Conservation (phyloP, 371 early-diverging fungal species). For the Sporodiniella umbellata region DNA sequence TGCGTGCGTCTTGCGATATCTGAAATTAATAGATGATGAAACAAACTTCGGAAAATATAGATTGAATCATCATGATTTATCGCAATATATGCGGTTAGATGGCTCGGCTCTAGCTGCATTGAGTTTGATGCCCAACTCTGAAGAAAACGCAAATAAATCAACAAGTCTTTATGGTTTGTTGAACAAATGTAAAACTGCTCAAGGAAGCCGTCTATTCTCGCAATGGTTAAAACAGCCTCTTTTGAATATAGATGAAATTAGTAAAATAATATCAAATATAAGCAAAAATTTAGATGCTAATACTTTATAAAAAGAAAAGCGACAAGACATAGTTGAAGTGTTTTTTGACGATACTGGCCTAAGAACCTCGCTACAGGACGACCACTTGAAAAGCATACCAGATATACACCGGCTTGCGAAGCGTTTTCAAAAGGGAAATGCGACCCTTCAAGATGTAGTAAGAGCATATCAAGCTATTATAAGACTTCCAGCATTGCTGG, state of each 20-base stretch:
- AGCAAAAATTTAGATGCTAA: not conserved
- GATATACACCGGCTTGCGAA: slow-evolving; percentile 87
- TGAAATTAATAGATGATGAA: slow-evolving; percentile 69
- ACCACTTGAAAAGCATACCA: slow-evolving; percentile 77
- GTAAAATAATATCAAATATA: slow-evolving; percentile 21
- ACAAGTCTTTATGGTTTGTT: slow-evolving; percentile 86
- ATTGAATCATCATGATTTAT: slow-evolving; percentile 70
- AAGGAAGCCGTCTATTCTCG: slow-evolving; percentile 82
- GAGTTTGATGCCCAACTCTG: slow-evolving; percentile 78
- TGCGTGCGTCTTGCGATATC: slow-evolving; percentile 78
- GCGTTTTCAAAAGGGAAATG: slow-evolving; percentile 78
- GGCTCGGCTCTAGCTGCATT: slow-evolving; percentile 87
- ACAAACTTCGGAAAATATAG: slow-evolving; percentile 72
- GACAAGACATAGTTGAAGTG: slow-evolving; percentile 79
- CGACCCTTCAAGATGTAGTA: slow-evolving; percentile 82
- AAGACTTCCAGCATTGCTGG: slow-evolving; percentile 67
- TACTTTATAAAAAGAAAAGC: slow-evolving; percentile 39
- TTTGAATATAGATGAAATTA: slow-evolving; percentile 69
- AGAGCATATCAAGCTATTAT: slow-evolving; percentile 86
- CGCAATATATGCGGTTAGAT: slow-evolving; percentile 92
- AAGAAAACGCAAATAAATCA: slow-evolving; percentile 76
- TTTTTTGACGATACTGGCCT: slow-evolving; percentile 69
- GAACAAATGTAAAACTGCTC: slow-evolving; percentile 88
- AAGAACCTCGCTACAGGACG: slow-evolving; percentile 71
- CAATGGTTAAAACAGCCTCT: slow-evolving; percentile 97